Conservation (phyloP, 164 flowering plant genomes). For the Dillenia suffruticosa region DNA sequence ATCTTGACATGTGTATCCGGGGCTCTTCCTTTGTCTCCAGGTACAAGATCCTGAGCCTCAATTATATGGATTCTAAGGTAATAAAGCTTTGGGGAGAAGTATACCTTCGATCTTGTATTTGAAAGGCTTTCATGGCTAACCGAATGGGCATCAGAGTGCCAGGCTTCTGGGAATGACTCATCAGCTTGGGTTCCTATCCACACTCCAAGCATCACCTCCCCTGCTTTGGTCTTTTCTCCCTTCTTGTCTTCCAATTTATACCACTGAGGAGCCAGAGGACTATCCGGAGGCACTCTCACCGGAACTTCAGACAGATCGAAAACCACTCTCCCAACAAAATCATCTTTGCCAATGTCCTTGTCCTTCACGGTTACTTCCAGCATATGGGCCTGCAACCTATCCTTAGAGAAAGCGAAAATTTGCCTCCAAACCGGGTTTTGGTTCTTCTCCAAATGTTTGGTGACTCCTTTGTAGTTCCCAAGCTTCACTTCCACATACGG, state of each 20-base stretch:
- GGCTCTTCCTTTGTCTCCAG: conserved; percentile 32
- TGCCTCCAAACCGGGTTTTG: conserved; percentile 69
- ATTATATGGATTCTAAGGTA: conserved; percentile 65
- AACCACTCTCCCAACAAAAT: conserved; percentile 53
- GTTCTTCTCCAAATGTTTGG: conserved; percentile 70
- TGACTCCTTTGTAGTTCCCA: conserved; percentile 76
- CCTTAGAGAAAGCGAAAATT: conserved; percentile 70
- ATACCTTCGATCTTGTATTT: conserved; percentile 68
- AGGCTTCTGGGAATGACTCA: conserved; percentile 71
- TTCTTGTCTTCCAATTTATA: conserved; percentile 58
- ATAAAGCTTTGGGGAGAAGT: conserved; percentile 76
- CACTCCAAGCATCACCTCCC: conserved; percentile 86
- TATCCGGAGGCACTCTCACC: conserved; percentile 78
- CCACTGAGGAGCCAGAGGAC: conserved; percentile 93
- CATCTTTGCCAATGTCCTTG: conserved; percentile 69
- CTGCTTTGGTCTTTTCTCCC: conserved; percentile 39
- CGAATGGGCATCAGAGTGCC: conserved; percentile 78
- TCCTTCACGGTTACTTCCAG: conserved; percentile 69
- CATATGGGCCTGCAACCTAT: conserved; percentile 47
- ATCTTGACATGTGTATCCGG: conserved; percentile 43
- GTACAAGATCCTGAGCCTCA: conserved; percentile 80
- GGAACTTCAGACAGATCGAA: conserved; percentile 71
- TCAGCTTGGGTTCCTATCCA: conserved; percentile 99
- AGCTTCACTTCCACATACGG: conserved; percentile 89
- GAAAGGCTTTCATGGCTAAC: conserved; percentile 38